phyloP scores from a whole-genome alignment of 805 yeast genomes.

The Cyberlindnera saturnus region DNA sequence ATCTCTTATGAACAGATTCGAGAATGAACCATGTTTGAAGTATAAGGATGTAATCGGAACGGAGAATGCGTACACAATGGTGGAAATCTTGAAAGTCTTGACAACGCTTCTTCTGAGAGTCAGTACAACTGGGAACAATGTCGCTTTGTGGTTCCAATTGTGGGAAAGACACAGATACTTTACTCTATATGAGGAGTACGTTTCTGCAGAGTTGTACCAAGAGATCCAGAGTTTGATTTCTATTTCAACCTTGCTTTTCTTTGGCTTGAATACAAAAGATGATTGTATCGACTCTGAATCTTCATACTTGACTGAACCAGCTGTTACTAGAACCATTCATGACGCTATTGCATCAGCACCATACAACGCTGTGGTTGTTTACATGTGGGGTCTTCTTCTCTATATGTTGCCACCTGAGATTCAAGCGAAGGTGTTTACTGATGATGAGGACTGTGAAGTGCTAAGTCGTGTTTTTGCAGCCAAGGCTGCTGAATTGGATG shows the following conservation, averaged over 20 bases:
- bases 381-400: constrained; percentile 61
- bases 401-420: constrained; percentile 42
- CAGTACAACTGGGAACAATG: constrained; percentile 28
- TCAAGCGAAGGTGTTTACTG: constrained; percentile 33
- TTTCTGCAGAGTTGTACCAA: constrained; percentile 14
- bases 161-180: constrained; percentile 31
- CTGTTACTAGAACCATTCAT: constrained; percentile 35
- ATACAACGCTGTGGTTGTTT: constrained; percentile 44
- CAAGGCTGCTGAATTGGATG: constrained; percentile 33
- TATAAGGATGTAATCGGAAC: constrained; percentile 13
- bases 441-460: constrained; percentile 14
- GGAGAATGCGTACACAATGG: constrained; percentile 30
- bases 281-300: constrained; percentile 33
- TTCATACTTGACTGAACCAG: constrained; percentile 36
- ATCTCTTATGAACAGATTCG: background rate
- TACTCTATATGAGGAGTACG: constrained; percentile 8
- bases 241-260: constrained; percentile 41
- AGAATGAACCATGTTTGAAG: constrained; percentile 6
- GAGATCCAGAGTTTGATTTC: constrained; percentile 42
- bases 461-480: constrained; percentile 9
- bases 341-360: constrained; percentile 30
- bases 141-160: constrained; percentile 50
- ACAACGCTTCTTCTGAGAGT: constrained; percentile 36
- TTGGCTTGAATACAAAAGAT: constrained; percentile 50
- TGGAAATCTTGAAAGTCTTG: constrained; percentile 32